Percentiles rank a stretch among this genome's conserved stretches.
phyloP scores from a whole-genome alignment of 2,329 filamentous ascomycete species.

The Pseudocercospora cruenta region DNA sequence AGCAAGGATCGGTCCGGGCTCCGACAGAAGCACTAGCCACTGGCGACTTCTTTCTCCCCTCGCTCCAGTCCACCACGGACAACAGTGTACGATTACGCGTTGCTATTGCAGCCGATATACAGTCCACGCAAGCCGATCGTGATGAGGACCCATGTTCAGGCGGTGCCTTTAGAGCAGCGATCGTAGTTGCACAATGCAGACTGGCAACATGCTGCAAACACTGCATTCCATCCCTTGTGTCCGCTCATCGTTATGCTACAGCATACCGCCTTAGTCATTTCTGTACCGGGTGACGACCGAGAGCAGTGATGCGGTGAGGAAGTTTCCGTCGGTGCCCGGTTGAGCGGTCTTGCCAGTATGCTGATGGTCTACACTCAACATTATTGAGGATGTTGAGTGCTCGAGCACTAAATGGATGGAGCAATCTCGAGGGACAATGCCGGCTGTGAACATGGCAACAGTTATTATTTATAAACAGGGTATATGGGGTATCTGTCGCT shows the following conservation, averaged over 20 bases:
- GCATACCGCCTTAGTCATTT: neutral
- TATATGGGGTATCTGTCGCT: slow-evolving; percentile 25
- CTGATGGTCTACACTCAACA: neutral
- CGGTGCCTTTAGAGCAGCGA: neutral
- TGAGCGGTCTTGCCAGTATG: neutral
- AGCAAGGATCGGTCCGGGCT: neutral
- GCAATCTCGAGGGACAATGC: neutral
- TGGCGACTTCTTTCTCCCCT: no score
- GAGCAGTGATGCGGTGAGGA: neutral
- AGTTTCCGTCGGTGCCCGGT: neutral
- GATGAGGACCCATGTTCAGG: neutral
- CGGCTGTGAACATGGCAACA: slow-evolving; percentile 12
- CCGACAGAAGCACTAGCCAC: no score
- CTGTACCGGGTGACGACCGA: neutral
- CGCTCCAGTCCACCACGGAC: neutral
- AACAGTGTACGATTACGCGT: neutral
- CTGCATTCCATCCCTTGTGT: neutral
- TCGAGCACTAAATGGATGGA: neutral
- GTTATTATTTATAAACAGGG: slow-evolving; percentile 16
- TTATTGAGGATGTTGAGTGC: neutral
- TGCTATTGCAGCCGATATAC: neutral
- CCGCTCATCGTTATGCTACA: neutral
- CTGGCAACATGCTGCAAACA: neutral
- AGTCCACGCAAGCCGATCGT: neutral
- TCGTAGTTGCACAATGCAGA: neutral